Evolutionary conservation across 2,329 filamentous ascomycete genomes (phyloP).

Genomic region (Ceratocystis alfenasii): DNA sequence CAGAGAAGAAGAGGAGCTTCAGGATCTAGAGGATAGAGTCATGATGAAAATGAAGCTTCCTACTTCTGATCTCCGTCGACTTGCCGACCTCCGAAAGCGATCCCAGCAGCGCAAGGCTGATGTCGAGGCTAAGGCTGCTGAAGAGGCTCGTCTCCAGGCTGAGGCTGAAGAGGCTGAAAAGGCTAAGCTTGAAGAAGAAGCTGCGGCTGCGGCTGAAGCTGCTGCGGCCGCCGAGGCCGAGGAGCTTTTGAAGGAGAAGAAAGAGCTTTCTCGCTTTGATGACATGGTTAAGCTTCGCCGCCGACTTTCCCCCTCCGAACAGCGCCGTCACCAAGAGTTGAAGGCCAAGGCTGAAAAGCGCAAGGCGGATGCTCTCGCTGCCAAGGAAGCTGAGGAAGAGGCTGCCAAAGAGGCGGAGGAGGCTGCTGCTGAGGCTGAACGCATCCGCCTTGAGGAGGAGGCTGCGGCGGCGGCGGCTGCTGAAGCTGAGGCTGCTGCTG

Average conservation of each 20-base stretch:
- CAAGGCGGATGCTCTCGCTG: constrained; percentile 28
- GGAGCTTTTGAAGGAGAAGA: constrained; percentile 28
- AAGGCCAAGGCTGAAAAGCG: constrained; percentile 23
- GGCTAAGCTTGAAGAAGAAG: constrained; percentile 12
- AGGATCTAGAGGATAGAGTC: constrained; percentile 25
- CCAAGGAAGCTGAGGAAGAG: constrained; percentile 28
- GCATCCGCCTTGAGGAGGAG: constrained; percentile 24
- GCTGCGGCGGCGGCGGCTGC: constrained; percentile 26
- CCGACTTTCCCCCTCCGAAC: constrained; percentile 2
- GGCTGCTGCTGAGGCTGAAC: constrained; percentile 9
- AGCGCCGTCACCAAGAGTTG: constrained; percentile 12
- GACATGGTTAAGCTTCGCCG: constrained; percentile 19
- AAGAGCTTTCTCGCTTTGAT: constrained; percentile 22
- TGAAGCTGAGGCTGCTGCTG: constrained; percentile 23
- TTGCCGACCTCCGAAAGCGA: constrained; percentile 25
- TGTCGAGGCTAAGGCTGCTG: constrained; percentile 26
- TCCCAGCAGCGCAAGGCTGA: constrained; percentile 28
- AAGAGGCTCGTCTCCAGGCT: constrained; percentile 23
- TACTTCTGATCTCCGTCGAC: neutral
- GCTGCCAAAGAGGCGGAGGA: constrained; percentile 27
- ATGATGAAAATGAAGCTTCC: constrained; percentile 16
- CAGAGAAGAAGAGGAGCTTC: constrained; percentile 26
- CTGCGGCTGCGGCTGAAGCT: constrained; percentile 21
- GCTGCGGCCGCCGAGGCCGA: constrained; percentile 25
- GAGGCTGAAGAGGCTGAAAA: constrained; percentile 12